These are phyloP conservation scores for Solanum neorickii DNA, from an alignment of 257 asterid genomes.

Conservation along the genomic window DNA sequence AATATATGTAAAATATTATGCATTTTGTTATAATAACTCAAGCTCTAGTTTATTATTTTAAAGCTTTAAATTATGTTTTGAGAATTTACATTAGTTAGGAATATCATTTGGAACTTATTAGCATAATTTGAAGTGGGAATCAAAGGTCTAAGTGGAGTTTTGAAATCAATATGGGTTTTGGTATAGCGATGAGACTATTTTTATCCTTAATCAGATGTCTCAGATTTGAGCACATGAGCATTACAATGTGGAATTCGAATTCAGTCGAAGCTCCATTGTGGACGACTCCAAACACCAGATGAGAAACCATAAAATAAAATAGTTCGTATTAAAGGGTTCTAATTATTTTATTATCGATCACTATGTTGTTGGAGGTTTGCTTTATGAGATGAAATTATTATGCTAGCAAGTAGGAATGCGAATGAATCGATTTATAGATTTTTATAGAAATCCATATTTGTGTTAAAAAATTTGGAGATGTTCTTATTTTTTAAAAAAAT, in stretches of 20 bases:
- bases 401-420: not conserved
- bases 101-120: not conserved
- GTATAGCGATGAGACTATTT: not conserved
- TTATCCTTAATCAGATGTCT: too few relatives aligned
- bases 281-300: not conserved
- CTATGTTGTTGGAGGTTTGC: not conserved
- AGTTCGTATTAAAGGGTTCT: not conserved
- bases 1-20: not conserved
- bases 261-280: too few relatives aligned
- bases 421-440: not conserved
- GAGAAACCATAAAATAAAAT: not conserved
- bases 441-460: not conserved
- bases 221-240: too few relatives aligned
- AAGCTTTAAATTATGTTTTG: not conserved
- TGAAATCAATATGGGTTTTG: not conserved
- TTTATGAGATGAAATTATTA: not conserved
- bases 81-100: not conserved
- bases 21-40: not conserved
- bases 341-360: too few relatives aligned
- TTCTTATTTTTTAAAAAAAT: not conserved
- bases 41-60: not conserved
- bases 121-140: not conserved
- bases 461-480: not conserved
- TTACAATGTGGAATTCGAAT: rapidly evolving
- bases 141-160: not conserved